Evolutionary conservation across 805 yeast species (phyloP).

Genomic region (Clavispora santaluciae): DNA sequence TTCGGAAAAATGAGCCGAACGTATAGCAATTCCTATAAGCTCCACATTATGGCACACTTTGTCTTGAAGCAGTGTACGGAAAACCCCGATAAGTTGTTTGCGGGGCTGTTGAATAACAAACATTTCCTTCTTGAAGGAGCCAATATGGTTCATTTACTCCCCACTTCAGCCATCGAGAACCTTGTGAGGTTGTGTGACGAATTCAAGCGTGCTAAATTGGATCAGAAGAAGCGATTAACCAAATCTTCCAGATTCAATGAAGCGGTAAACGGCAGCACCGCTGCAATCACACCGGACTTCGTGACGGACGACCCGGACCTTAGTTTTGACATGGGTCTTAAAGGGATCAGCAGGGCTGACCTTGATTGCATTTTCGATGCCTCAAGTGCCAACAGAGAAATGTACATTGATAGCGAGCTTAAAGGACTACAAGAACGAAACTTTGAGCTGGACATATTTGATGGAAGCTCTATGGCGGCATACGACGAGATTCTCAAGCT

Average conservation of each 20-base stretch:
- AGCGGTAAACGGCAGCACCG: neutral
- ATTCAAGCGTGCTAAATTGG: slow-evolving; percentile 31
- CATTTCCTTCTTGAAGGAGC: slow-evolving; percentile 32
- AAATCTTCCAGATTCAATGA: neutral
- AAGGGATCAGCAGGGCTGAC: neutral
- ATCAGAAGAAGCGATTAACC: slow-evolving; percentile 5
- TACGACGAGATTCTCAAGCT: slow-evolving; percentile 33
- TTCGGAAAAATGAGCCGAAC: slow-evolving; percentile 33
- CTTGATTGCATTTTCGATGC: slow-evolving; percentile 8
- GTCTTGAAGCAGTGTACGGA: slow-evolving; percentile 39
- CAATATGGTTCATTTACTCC: slow-evolving; percentile 34
- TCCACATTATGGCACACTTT: slow-evolving; percentile 38
- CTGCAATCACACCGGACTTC: neutral
- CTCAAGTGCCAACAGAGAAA: slow-evolving; percentile 13
- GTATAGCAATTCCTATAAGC: slow-evolving; percentile 37
- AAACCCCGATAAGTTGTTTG: slow-evolving; percentile 33
- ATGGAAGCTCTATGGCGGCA: slow-evolving; percentile 15
- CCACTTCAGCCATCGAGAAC: slow-evolving; percentile 31
- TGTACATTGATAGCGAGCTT: slow-evolving; percentile 15
- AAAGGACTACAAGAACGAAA: slow-evolving; percentile 14
- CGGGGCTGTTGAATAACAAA: slow-evolving; percentile 22
- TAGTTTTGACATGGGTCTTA: neutral
- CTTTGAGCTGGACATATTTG: slow-evolving; percentile 11
- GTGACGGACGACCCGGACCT: neutral
- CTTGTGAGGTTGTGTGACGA: slow-evolving; percentile 36